phyloP scores from a whole-genome alignment of 345 rosid species.

The Hibiscus syriacus region DNA sequence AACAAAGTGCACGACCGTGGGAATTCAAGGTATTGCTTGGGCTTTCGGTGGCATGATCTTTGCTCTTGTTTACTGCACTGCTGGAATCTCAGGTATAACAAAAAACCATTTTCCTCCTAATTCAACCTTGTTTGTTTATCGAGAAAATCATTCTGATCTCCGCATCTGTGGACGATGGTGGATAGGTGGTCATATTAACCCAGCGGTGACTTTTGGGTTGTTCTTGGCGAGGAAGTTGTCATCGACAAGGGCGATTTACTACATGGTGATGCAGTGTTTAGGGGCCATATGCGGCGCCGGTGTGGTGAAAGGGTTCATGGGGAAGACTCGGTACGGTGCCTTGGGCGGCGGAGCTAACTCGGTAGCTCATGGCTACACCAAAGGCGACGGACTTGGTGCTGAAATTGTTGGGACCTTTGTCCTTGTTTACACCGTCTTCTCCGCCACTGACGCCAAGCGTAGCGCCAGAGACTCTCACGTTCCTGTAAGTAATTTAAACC shows the following conservation, averaged over 20 bases:
- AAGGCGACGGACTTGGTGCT: too few species aligned
- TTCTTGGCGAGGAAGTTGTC: conserved; percentile 46
- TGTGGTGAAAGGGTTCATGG: conserved; percentile 40
- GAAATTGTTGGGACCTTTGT: too few species aligned
- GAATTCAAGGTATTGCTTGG: conserved; percentile 57
- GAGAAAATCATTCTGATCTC: too few species aligned
- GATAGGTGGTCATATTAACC: conserved; percentile 43
- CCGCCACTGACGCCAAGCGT: conserved; percentile 55
- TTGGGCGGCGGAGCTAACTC: too few species aligned
- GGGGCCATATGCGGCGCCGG: conserved; percentile 55
- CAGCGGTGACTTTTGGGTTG: conserved; percentile 41
- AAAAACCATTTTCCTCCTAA: background rate
- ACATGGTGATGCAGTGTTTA: too few species aligned
- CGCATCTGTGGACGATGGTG: background rate
- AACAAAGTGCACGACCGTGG: conserved; percentile 35
- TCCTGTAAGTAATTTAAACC: conserved; percentile 25
- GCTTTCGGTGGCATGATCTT: conserved; percentile 61
- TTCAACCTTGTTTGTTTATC: background rate
- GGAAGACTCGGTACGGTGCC: conserved; percentile 15
- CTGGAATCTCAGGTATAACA: conserved; percentile 47
- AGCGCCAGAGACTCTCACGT: conserved; percentile 54
- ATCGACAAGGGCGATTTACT: conserved; percentile 34
- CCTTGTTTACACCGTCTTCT: too few species aligned
- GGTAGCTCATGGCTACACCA: too few species aligned
- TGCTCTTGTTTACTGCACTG: conserved; percentile 55